These are phyloP conservation scores for Chalciporus piperatus DNA, from an alignment of 768 basidiomycete genomes.

Conservation along the genomic window DNA sequence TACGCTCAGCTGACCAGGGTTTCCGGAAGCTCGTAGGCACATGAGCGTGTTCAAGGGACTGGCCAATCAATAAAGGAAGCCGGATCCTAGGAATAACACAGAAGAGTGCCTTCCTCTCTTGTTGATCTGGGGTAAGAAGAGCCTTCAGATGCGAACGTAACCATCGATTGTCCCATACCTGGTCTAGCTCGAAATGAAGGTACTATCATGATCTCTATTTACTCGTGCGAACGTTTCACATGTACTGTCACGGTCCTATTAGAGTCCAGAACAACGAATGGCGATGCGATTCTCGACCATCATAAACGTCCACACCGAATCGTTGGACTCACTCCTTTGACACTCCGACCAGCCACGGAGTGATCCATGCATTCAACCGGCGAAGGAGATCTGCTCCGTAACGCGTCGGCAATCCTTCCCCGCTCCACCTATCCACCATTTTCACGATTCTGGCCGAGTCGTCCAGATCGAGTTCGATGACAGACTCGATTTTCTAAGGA, in stretches of 20 bases:
- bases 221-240: neutral
- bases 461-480: slow-evolving; percentile 63
- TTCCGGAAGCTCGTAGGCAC: neutral
- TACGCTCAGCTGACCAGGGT: neutral
- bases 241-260: neutral
- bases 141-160: too few relatives aligned
- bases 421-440: slow-evolving; percentile 60
- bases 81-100: neutral
- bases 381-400: slow-evolving; percentile 50
- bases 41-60: neutral
- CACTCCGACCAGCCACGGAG: slow-evolving; percentile 51
- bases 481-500: slow-evolving; percentile 52
- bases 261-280: neutral
- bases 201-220: neutral
- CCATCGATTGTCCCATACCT: neutral
- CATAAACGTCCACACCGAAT: neutral
- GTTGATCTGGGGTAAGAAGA: neutral
- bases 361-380: slow-evolving; percentile 46
- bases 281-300: neutral
- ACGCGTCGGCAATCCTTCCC: slow-evolving; percentile 48
- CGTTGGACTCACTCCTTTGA: slow-evolving; percentile 36
- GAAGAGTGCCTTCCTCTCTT: neutral
- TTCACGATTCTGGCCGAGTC: slow-evolving; percentile 59
- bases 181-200: neutral
- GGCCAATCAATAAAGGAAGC: neutral